Conservation (phyloP, 2,329 filamentous ascomycete genomes). For the Apiospora saccharicola region DNA sequence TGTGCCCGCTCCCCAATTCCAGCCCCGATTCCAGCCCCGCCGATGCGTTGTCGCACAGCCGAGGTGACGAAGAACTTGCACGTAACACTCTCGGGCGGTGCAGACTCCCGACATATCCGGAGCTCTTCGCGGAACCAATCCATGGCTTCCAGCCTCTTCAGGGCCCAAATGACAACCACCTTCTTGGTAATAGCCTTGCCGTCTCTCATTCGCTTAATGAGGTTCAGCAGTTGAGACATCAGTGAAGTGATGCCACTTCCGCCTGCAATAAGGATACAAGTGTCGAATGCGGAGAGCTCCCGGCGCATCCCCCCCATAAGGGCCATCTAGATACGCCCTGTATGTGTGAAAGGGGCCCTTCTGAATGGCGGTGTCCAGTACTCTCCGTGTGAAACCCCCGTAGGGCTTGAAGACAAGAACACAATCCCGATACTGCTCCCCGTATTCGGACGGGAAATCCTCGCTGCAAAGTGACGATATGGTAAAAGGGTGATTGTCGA, state of each 20-base stretch:
- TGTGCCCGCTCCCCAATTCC: conserved; percentile 50
- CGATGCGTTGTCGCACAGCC: conserved; percentile 61
- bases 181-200: conserved; percentile 92
- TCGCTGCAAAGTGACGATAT: conserved; percentile 92
- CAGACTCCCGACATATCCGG: conserved; percentile 87
- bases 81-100: conserved; percentile 85
- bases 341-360: conserved; percentile 93
- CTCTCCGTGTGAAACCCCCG: conserved; percentile 85
- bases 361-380: conserved; percentile 81
- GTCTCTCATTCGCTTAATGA: conserved; percentile 97
- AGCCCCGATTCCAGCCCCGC: conserved; percentile 21
- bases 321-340: conserved; percentile 89
- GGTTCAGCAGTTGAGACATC: conserved; percentile 86
- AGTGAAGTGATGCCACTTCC: conserved; percentile 95
- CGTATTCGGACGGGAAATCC: conserved; percentile 91
- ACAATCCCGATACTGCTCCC: conserved; percentile 86
- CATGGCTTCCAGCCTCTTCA: conserved; percentile 91
- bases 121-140: conserved; percentile 98
- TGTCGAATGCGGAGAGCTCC: conserved; percentile 90
- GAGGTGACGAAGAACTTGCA: conserved; percentile 96
- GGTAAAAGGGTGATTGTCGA: conserved; percentile 96
- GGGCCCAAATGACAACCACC: conserved; percentile 91
- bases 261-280: conserved; percentile 90
- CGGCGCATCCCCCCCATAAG: conserved; percentile 95
- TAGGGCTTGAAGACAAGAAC: conserved; percentile 92